Percentiles rank a stretch among this genome's conserved stretches.
Evolutionary conservation across 208 protist species (phyloP).

Genomic region (Acanthamoeba sp.): DNA sequence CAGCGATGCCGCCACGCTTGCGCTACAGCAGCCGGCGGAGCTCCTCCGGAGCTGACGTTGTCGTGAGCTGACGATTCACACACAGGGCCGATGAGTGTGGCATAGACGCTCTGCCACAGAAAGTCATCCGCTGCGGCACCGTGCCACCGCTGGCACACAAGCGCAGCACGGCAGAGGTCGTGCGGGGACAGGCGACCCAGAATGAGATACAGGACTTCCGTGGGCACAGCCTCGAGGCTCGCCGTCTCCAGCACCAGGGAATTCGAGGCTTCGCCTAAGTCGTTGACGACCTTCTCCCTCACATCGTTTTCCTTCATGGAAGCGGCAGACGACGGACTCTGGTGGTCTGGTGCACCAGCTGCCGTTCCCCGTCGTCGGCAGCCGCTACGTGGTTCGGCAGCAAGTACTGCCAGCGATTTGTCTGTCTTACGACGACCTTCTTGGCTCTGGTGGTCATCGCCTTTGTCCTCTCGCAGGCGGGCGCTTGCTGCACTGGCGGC

Average conservation of each 20-base stretch:
- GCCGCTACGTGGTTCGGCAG: no score
- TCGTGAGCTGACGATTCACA: not conserved
- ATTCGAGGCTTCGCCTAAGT: not conserved
- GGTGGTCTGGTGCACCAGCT: no score
- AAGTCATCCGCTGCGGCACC: not conserved
- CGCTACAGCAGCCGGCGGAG: no score
- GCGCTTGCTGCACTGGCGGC: not conserved
- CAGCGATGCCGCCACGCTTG: not conserved
- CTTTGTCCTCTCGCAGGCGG: not conserved
- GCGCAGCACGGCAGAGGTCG: not conserved
- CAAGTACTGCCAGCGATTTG: no score
- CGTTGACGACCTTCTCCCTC: no score
- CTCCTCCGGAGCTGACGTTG: not conserved
- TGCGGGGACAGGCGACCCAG: not conserved
- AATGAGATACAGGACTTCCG: not conserved
- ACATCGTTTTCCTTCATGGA: no score
- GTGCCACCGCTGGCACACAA: conserved; percentile 2
- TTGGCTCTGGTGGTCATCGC: not conserved
- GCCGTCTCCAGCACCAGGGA: not conserved
- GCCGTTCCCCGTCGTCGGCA: no score
- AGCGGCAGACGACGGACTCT: no score
- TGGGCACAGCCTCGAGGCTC: not conserved
- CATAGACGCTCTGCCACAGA: not conserved
- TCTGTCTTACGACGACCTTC: no score
- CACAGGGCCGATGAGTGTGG: not conserved